Conservation (phyloP, 1,284 basidiomycete genomes). For the Ustilago vetiveriae region DNA sequence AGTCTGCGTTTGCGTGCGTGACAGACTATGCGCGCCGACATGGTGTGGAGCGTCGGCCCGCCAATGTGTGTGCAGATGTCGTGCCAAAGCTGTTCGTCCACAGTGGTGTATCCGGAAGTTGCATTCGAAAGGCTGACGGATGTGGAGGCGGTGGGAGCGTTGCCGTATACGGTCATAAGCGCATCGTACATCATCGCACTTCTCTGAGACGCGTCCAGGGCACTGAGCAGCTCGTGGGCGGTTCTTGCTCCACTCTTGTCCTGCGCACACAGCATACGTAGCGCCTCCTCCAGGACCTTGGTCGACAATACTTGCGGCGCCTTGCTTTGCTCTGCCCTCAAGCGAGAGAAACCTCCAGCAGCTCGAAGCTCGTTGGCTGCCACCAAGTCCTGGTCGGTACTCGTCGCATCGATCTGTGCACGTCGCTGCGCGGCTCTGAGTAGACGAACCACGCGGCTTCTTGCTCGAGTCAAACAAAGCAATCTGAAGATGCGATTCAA, state of each 20-base stretch:
- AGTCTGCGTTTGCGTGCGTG: conserved; percentile 23
- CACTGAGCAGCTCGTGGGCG: conserved; percentile 29
- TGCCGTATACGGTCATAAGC: conserved; percentile 34
- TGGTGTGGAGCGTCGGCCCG: conserved; percentile 21
- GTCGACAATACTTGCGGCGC: conserved; percentile 28
- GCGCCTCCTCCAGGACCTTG: conserved; percentile 13
- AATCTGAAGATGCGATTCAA: conserved; percentile 23
- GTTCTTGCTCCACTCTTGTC: conserved; percentile 19
- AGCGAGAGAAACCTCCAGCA: conserved; percentile 25
- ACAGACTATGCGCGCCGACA: conserved; percentile 36
- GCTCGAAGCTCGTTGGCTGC: conserved; percentile 4
- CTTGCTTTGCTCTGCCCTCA: background rate
- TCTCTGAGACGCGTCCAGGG: conserved; percentile 25
- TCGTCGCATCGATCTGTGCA: conserved; percentile 12
- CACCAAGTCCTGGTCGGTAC: background rate
- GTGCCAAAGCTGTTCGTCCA: conserved; percentile 32
- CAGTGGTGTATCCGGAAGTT: background rate
- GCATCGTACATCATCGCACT: conserved; percentile 42
- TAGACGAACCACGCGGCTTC: conserved; percentile 21
- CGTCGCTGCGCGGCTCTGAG: conserved; percentile 18
- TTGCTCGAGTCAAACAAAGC: conserved; percentile 18
- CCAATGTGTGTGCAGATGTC: conserved; percentile 26
- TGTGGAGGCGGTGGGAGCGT: conserved; percentile 5
- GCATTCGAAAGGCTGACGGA: background rate
- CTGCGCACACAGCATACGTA: conserved; percentile 29